phyloP scores from a whole-genome alignment of 345 rosid species.

The Hirschfeldia incana region DNA sequence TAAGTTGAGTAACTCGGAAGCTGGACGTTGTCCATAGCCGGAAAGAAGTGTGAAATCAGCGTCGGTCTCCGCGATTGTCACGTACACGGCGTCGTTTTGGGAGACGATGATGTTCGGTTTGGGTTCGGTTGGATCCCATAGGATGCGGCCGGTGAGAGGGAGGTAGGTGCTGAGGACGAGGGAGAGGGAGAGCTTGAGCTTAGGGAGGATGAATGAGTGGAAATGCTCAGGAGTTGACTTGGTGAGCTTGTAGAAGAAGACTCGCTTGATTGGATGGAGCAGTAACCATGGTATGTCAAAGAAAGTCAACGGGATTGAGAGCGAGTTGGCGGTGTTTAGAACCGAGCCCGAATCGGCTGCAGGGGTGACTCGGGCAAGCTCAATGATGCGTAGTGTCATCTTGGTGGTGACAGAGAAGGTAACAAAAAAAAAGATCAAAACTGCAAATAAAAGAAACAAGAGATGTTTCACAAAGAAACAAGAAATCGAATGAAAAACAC shows the following conservation, averaged over 20 bases:
- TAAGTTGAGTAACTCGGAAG: slow-evolving; percentile 19
- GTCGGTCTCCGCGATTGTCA: slow-evolving; percentile 31
- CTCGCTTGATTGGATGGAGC: slow-evolving; percentile 22
- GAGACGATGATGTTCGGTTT: slow-evolving; percentile 32
- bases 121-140: slow-evolving; percentile 17
- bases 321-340: slow-evolving; percentile 5
- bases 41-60: slow-evolving; percentile 34
- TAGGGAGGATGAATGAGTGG: slow-evolving; percentile 35
- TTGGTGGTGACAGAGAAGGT: not conserved
- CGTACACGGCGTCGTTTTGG: slow-evolving; percentile 26
- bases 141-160: slow-evolving; percentile 40
- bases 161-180: slow-evolving; percentile 35
- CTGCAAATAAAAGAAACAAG: not conserved
- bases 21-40: not conserved
- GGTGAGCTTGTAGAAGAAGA: slow-evolving; percentile 39
- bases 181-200: slow-evolving; percentile 43
- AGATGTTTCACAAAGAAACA: too few species aligned
- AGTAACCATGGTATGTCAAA: slow-evolving; percentile 36
- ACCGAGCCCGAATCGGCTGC: slow-evolving; percentile 3
- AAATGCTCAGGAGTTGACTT: slow-evolving; percentile 19
- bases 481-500: too few species aligned
- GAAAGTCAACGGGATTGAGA: slow-evolving; percentile 33
- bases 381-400: not conserved
- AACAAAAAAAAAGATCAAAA: not conserved
- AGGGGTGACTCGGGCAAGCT: slow-evolving; percentile 22